These are phyloP conservation scores for Amniculicola lignicola DNA, from an alignment of 495 filamentous ascomycete species.

Conservation along the genomic window DNA sequence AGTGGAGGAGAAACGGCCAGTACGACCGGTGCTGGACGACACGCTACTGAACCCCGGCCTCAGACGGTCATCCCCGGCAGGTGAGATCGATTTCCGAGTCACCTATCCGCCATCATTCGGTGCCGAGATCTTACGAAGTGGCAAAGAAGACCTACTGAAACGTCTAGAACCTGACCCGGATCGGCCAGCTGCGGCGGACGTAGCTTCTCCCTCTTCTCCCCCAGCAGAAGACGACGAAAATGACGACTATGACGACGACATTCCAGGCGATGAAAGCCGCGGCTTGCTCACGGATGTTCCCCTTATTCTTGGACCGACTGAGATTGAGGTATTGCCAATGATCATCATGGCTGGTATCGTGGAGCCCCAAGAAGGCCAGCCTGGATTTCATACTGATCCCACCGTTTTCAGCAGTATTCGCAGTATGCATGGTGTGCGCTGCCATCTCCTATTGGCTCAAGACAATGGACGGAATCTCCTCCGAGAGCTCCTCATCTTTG, in stretches of 20 bases:
- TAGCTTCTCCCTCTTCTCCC: slow-evolving; percentile 40
- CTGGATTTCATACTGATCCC: slow-evolving; percentile 55
- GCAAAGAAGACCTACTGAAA: slow-evolving; percentile 44
- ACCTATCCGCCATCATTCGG: slow-evolving; percentile 39
- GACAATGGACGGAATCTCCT: slow-evolving; percentile 84
- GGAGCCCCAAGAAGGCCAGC: slow-evolving; percentile 24
- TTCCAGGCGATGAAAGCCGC: slow-evolving; percentile 68
- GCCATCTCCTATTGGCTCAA: slow-evolving; percentile 80
- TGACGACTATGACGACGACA: slow-evolving; percentile 71
- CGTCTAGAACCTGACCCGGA: slow-evolving; percentile 37
- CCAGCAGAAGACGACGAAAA: slow-evolving; percentile 58
- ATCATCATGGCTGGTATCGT: slow-evolving; percentile 88
- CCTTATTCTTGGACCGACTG: slow-evolving; percentile 85
- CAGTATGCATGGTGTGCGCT: slow-evolving; percentile 80
- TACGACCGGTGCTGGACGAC: slow-evolving; percentile 1
- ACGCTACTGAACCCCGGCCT: slow-evolving; percentile 14
- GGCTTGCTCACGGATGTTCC: slow-evolving; percentile 88
- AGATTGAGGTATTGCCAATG: slow-evolving; percentile 94
- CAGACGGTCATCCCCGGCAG: slow-evolving; percentile 28
- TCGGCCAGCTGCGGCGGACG: slow-evolving; percentile 24
- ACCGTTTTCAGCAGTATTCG: slow-evolving; percentile 54
- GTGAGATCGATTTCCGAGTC: slow-evolving; percentile 39
- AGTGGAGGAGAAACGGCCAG: slow-evolving; percentile 1
- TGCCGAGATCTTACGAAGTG: slow-evolving; percentile 38
- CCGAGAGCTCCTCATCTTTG: slow-evolving; percentile 88